Base-by-base conservation (phyloP, 768 basidiomycete species). In the button mushroom (Agaricus bisporus) region DNA sequence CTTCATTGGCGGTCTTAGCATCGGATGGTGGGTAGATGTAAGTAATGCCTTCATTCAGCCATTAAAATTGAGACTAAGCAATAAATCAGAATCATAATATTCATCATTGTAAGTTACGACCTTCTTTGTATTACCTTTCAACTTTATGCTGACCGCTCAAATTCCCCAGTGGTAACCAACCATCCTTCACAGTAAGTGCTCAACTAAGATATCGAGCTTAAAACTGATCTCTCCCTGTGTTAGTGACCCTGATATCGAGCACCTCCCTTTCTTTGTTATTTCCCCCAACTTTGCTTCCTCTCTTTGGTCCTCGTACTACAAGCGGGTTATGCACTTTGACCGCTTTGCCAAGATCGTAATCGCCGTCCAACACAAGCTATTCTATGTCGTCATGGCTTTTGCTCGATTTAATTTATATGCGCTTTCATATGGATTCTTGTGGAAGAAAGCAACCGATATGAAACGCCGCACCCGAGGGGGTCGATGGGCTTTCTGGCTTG, bases 1-100 rank as follows among this genome's bases (percentile, higher is more conserved):
- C 66, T 91, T 86, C 62, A 73, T 94, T 44, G 97, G 97, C 22
- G 97, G 97, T 4, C 73, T 99, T 49, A 97, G 94, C 65, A 78
- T 97, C 20, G 91, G 94, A 38, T 99, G 97, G 97, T 99, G 95
- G 95, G 90, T 92, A 38, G 81, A 94, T 66, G 94, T 95, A 61
- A 72, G 93, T 83, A n/a, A 11, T 47, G 36, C 48, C 37, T 22
- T 29, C 14, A 32, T 39, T 28, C n/a, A 25, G 49, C 32, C 54
- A 1, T 35, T 55, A 59, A 42, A 59, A 51, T 12, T 20, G 37
- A 49, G 54, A 54, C 26, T 58, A 45, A 35, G 37, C 47, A 44
- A 22, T 32, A 47, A 32, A 15, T 9, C 58, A 91, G 88, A 91
- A 89, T 65, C 97, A 99, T 66, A 97, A 98, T 62, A 84, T 95